Conservation (phyloP, 306 rosid species). For the Quercus mongolica region DNA sequence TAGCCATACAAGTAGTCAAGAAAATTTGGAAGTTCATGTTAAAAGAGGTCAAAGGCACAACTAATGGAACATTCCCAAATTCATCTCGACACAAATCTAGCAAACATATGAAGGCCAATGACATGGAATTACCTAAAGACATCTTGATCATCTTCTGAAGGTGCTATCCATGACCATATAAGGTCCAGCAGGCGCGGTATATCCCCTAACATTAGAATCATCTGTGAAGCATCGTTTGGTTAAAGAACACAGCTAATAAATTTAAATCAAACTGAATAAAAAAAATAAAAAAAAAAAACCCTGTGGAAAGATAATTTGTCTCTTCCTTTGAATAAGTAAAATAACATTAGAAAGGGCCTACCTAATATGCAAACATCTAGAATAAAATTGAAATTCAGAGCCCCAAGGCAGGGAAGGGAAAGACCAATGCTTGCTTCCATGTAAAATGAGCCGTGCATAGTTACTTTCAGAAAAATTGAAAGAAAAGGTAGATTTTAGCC, state of each 20-base stretch:
- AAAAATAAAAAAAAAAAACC: neutral
- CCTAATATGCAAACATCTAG: neutral
- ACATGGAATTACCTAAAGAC: slow-evolving; percentile 56
- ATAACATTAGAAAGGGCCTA: neutral
- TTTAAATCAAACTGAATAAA: too few relatives aligned
- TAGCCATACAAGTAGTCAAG: neutral
- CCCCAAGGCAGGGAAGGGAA: neutral
- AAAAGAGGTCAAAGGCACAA: slow-evolving; percentile 10
- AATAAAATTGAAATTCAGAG: neutral
- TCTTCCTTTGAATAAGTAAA: neutral
- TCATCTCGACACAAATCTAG: slow-evolving; percentile 2
- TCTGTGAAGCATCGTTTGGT: slow-evolving; percentile 44
- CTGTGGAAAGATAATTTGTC: neutral
- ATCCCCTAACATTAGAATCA: slow-evolving; percentile 86
- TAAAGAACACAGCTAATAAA: slow-evolving; percentile 22
- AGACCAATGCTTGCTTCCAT: neutral
- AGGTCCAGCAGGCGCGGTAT: slow-evolving; percentile 85
- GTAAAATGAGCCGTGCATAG: neutral
- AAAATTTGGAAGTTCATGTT: slow-evolving; percentile 11
- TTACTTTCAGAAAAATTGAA: neutral
- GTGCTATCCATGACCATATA: slow-evolving; percentile 98
- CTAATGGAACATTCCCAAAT: slow-evolving; percentile 4
- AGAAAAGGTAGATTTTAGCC: neutral
- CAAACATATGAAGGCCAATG: slow-evolving; percentile 22
- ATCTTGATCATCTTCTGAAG: slow-evolving; percentile 71